Base-by-base conservation (phyloP, 2,329 filamentous ascomycete genomes). In the Monosporascus sp. region DNA sequence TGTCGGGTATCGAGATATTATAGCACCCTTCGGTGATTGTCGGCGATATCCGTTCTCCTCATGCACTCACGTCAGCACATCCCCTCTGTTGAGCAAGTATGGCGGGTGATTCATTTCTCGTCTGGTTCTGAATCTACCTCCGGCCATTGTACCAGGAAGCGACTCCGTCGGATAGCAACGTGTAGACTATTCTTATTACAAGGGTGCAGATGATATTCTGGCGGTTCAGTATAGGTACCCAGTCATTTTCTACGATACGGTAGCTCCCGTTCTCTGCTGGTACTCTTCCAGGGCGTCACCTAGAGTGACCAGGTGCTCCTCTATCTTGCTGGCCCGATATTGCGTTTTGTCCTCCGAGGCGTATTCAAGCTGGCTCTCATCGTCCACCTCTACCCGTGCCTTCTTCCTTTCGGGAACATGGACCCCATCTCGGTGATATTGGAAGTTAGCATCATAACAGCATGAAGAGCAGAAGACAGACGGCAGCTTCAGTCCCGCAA, bases 391-490 rank as follows among this genome's bases (percentile, higher is more conserved):
- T 50, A 65, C 63, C 2, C 59, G 58, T 8, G 55, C 54, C 40
- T 51, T 61, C 51, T 62, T 58, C 48, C 68, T 59, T 47, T 60
- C 62, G 3, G 63, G 61, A 28, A 70, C 47, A 48, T 72, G 69
- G n/a, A 67, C 65, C 2, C 60, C 53, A 11, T 71, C 67, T 20
- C 73, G 65, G 58, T 79, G 76, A 24, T 53, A 53, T 11, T 69
- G 67, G 37, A 79, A 70, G 55, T 77, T 75, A 14, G 57, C 60
- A 24, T 60, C 62, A n/a, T 74, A 75, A 58, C 76, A 79, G 35
- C 65, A 61, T 28, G 66, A 58, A 7, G 74, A 74, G 60, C 76
- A 79, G 56, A 74, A 78, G 6, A 72, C 48, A 0, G 70, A 69
- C 24, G 67, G 61, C n/a, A 65, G 61, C 52, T 70, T 69, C 48